Evolutionary conservation across 306 rosid genomes (phyloP).

Genomic region (Crataegus laevigata): DNA sequence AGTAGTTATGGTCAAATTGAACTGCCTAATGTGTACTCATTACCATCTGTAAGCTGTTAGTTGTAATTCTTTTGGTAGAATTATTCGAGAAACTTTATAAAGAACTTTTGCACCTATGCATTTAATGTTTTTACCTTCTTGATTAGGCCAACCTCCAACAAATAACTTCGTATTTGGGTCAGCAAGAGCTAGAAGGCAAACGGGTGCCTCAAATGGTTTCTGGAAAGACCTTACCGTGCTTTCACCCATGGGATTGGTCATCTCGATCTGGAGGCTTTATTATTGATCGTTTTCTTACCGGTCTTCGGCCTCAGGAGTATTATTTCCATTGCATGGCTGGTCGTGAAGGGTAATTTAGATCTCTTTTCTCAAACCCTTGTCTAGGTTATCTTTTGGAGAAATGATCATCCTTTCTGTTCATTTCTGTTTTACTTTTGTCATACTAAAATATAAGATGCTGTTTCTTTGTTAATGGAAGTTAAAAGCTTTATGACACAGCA

Average conservation of each 20-base stretch:
- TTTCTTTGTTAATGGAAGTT: neutral
- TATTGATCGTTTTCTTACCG: constrained; percentile 91
- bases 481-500: neutral
- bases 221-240: constrained; percentile 91
- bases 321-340: constrained; percentile 99
- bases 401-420: neutral
- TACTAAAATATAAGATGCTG: neutral
- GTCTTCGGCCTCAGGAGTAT: constrained; percentile 89
- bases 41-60: neutral
- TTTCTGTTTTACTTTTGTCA: neutral
- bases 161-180: constrained; percentile 91
- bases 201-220: constrained; percentile 98
- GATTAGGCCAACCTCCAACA: constrained; percentile 92
- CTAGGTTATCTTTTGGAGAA: neutral
- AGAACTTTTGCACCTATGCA: neutral
- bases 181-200: constrained; percentile 91
- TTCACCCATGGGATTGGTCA: constrained; percentile 95
- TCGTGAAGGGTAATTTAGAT: constrained; percentile 76
- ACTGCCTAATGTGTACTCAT: neutral
- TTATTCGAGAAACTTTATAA: neutral
- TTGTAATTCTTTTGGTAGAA: neutral
- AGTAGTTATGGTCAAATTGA: neutral
- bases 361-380: constrained; percentile 9
- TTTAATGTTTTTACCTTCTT: constrained; percentile 14
- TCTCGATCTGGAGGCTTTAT: constrained; percentile 91